Conservation (phyloP, 192 early-diverging fungal species). For the Coemansia sp. region DNA sequence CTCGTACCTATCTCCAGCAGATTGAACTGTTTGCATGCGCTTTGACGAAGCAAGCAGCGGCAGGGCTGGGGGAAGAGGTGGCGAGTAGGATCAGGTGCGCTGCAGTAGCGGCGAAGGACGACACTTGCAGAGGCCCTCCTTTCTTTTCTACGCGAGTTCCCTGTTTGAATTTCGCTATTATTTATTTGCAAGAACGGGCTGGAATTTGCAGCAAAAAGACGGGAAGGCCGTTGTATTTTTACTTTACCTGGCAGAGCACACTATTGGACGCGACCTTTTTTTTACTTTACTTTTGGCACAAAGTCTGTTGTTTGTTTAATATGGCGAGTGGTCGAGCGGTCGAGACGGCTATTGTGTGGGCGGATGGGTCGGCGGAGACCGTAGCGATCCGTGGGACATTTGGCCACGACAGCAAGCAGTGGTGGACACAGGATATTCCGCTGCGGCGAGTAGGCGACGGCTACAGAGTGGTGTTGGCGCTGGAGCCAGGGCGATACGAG, state of each 20-base stretch:
- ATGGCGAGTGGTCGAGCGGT: background rate
- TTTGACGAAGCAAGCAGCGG: background rate
- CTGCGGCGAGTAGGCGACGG: conserved; percentile 12
- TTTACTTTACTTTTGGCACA: too few species aligned
- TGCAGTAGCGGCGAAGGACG: background rate
- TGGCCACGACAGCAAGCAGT: conserved; percentile 11
- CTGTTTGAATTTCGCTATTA: too few species aligned
- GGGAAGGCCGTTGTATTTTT: too few species aligned
- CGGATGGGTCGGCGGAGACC: conserved; percentile 24
- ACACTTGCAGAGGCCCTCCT: too few species aligned
- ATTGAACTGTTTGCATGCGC: background rate
- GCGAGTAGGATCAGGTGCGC: background rate
- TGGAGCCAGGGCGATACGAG: conserved; percentile 42
- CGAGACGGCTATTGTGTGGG: conserved; percentile 36
- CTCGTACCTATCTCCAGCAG: too few species aligned
- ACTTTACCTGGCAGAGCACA: too few species aligned
- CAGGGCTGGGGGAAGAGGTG: background rate
- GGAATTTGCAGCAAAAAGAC: too few species aligned
- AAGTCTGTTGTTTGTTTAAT: background rate
- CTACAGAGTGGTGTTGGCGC: conserved; percentile 21
- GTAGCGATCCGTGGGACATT: conserved; percentile 52
- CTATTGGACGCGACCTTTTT: too few species aligned
- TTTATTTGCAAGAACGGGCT: too few species aligned
- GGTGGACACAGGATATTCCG: conserved; percentile 44
- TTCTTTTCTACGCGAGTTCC: background rate